Base-by-base conservation (phyloP, 78 protist species). In the Dictyostelium citrinum region DNA sequence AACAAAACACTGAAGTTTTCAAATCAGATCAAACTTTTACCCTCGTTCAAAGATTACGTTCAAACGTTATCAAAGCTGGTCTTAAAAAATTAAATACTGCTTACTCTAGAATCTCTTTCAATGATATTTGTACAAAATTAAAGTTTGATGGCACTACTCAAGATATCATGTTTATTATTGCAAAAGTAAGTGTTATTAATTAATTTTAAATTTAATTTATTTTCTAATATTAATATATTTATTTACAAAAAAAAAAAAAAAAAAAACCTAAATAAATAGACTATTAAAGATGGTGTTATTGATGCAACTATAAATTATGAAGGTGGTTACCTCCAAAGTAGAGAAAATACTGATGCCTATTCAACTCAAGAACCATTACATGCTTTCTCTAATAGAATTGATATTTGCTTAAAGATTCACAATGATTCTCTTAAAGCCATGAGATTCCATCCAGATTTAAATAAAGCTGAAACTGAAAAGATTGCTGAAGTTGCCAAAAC, bases 1-100 rank as follows among this genome's bases (percentile, higher is more conserved):
- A 84, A 67, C 29, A 41, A 79, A 49, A 97, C 33, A 82, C 82
- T 1, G 72, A 20, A 22, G 4, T 37, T 24, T 98, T 97, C 91
- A 31, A 81, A 60, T 45, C 90, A n/a, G 99, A 98, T 82, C n/a
- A 91, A 22, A 97, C 95, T 5, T 90, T 78, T 90, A 84, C 98
- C 17, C 90, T 98, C 29, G 90, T 98, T 45, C 82, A 80, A 91
- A 92, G 98, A 14, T 90, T 98, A 68, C 97, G 99, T 11, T 98
- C 98, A 75, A 98, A 96, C 91, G 99, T 99, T 45, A 97, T 99
- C 75, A 98, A 97, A 95, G 96, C 98, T 5, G 99, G 99, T 27
- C 91, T 99, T 16, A 84, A 96, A 68, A 94, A 91, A 93, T 91
- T 99, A 81, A 83, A 78, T 68, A 55, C 95, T 27, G 77, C 98